Evolutionary conservation across 2,329 filamentous ascomycete species (phyloP), one percentile per base, ranked within the genome.

Genomic region (Colletotrichum noveboracense): DNA sequence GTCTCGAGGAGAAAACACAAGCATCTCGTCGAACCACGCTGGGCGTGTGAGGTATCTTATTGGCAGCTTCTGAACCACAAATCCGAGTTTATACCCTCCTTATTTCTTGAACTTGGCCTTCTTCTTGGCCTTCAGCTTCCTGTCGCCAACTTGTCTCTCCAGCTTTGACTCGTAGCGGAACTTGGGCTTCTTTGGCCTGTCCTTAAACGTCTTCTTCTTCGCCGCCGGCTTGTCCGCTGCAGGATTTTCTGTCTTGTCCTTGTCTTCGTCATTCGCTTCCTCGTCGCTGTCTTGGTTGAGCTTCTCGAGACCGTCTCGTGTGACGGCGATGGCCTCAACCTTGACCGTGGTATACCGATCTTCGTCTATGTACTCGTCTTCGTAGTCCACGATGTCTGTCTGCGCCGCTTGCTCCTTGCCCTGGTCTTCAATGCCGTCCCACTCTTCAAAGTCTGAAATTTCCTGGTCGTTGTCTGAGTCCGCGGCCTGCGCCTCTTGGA

Each of bases 351-450:
- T 98, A 83, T 95, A 98, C 82, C 94, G 94, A 84, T 98, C 96
- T 83, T 98, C 97, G 84, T 99, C 97, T 78, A 98, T 91, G 85
- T 98, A 99, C 84, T 98, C 96, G 79, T 96, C 96, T 83, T 98
- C 94, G 79, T 95, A 93, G 82, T 97, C 93, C 60, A 97, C 86
- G 26, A 92, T 89, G 52, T 89, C 83, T 62, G 78, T 79, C 55
- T 83, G 85, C 24, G 86, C 85, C 24, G 86, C 85, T 38, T 83
- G 78, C 58, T 78, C 80, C 38, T 84, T 85, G 21, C 86, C 85
- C 43, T 83, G 78, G 62, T 94, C 92, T 24, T 89, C 87, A 68
- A 96, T 89, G 1, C 94, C 94, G 67, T 88, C 88, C 92, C 93
- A 96, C 79, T 92, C 90, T 16, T 90, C 87, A 3, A 86, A 87